These are phyloP conservation scores for Paratinospora sagittata DNA, from an alignment of 164 flowering plant species.

Conservation along the genomic window DNA sequence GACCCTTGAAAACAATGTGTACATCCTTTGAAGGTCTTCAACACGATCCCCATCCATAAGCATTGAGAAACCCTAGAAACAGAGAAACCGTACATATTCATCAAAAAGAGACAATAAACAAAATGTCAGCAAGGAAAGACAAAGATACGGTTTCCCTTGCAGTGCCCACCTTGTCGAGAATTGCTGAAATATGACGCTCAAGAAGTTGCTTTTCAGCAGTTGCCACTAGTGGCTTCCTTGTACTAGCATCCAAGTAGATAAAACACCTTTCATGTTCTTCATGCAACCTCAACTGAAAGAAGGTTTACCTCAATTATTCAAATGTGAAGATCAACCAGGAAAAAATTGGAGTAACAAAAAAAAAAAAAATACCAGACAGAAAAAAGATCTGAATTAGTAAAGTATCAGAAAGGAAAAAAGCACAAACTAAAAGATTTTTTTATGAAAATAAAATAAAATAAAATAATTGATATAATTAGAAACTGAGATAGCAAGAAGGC, in stretches of 20 bases:
- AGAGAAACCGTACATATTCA: conserved; percentile 9
- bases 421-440: background rate
- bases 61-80: conserved; percentile 71
- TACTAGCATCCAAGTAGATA: conserved; percentile 71
- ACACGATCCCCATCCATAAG: conserved; percentile 94
- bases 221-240: conserved; percentile 77
- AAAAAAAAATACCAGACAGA: background rate
- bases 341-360: conserved; percentile 5
- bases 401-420: background rate
- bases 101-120: background rate
- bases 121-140: background rate
- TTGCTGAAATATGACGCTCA: conserved; percentile 74
- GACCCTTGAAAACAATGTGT: conserved; percentile 66
- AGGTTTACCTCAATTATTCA: conserved; percentile 10
- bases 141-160: background rate
- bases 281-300: conserved; percentile 78
- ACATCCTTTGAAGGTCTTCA: conserved; percentile 85
- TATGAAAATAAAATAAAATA: background rate
- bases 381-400: background rate
- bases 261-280: conserved; percentile 96
- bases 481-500: conserved; percentile 15
- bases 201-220: conserved; percentile 90
- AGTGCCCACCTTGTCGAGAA: conserved; percentile 79
- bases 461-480: background rate
- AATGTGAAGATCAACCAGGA: conserved; percentile 3